phyloP scores from a whole-genome alignment of 371 early-diverging fungal genomes.

The Dichotomocladium elegans region DNA sequence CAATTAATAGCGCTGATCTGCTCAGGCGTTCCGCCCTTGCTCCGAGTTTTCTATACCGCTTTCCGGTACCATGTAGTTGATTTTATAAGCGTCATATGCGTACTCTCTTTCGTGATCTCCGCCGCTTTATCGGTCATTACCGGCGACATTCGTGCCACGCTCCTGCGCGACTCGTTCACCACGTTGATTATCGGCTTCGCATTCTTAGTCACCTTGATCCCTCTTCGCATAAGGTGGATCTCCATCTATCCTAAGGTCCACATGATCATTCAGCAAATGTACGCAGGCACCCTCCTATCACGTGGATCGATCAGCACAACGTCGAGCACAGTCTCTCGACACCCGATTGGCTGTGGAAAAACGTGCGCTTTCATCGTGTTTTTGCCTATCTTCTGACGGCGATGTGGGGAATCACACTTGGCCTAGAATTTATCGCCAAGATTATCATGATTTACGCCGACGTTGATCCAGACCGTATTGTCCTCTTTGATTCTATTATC shows the following conservation, averaged over 20 bases:
- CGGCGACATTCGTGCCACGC: constrained; percentile 33
- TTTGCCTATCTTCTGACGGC: not conserved
- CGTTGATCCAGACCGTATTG: constrained; percentile 11
- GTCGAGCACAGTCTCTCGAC: constrained; percentile 4
- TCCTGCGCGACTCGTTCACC: constrained; percentile 41
- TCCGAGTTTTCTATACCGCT: constrained; percentile 24
- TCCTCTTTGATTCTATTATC: constrained; percentile 19
- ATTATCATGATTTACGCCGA: constrained; percentile 6
- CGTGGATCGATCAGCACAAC: constrained; percentile 21
- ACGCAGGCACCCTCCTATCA: constrained; percentile 11
- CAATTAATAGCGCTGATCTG: constrained; percentile 36
- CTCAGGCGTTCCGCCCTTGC: constrained; percentile 47
- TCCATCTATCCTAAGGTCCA: constrained; percentile 25
- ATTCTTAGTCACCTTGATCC: constrained; percentile 41
- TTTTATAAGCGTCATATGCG: constrained; percentile 35
- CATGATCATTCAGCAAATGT: constrained; percentile 26
- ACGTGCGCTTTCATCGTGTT: constrained; percentile 1
- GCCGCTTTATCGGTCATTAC: constrained; percentile 32
- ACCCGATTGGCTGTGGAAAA: constrained; percentile 29
- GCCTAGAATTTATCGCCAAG: not conserved
- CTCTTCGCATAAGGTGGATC: constrained; percentile 31
- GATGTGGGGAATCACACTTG: constrained; percentile 2
- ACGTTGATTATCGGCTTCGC: constrained; percentile 31
- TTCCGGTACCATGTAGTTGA: constrained; percentile 25
- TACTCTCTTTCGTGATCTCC: constrained; percentile 37